phyloP scores from a whole-genome alignment of 192 early-diverging fungal species.

The Pilobolus umbonatus region DNA sequence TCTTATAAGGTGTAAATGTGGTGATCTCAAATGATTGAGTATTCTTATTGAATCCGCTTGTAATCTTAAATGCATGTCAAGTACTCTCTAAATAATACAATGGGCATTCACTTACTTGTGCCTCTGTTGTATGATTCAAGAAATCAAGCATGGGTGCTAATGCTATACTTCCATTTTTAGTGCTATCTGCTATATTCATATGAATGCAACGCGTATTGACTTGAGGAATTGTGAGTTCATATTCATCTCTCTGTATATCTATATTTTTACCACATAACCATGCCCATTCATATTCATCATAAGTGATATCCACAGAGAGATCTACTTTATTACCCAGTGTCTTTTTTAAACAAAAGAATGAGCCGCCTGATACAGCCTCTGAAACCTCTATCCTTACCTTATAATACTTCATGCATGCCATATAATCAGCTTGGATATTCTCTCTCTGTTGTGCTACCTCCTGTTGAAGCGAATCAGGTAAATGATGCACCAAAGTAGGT shows the following conservation, averaged over 20 bases:
- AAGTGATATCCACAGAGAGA: constrained; percentile 26
- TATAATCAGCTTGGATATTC: constrained; percentile 44
- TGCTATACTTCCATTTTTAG: constrained; percentile 52
- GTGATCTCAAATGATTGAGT: constrained; percentile 61
- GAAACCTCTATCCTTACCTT: constrained; percentile 16
- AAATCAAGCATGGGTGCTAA: constrained; percentile 74
- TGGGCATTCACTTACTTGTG: constrained; percentile 38
- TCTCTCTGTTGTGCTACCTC: constrained; percentile 40
- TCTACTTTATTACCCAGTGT: constrained; percentile 20
- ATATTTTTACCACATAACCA: constrained; percentile 54
- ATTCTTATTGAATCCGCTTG: constrained; percentile 42
- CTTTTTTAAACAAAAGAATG: not conserved
- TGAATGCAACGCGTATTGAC: constrained; percentile 59
- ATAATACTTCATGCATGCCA: constrained; percentile 10
- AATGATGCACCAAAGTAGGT: constrained; percentile 23
- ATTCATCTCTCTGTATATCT: not conserved
- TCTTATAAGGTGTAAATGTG: constrained; percentile 51
- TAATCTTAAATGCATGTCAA: constrained; percentile 29
- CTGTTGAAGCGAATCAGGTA: constrained; percentile 38
- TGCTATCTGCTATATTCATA: constrained; percentile 35
- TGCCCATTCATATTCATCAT: constrained; percentile 50
- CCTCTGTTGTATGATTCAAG: constrained; percentile 63
- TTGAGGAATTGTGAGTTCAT: constrained; percentile 3
- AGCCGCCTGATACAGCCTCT: not conserved
- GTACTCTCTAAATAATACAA: not conserved